Evolutionary conservation across 164 flowering plant genomes (phyloP).

Genomic region (Annona squamosa): DNA sequence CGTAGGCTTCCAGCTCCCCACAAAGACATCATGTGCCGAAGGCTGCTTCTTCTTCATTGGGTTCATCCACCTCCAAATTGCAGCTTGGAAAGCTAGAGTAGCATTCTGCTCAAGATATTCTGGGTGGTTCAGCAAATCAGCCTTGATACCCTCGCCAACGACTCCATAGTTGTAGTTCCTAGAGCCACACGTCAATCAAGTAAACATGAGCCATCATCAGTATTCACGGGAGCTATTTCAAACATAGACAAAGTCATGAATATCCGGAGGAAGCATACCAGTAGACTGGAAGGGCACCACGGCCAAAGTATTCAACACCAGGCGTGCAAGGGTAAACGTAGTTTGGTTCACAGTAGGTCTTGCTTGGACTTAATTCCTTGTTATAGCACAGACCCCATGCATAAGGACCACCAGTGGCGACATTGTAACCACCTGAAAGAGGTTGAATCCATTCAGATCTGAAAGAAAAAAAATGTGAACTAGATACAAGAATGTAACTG

Average conservation of each 20-base stretch:
- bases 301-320: constrained; percentile 84
- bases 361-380: constrained; percentile 79
- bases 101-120: constrained; percentile 86
- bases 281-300: constrained; percentile 88
- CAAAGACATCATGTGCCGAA: constrained; percentile 68
- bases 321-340: constrained; percentile 76
- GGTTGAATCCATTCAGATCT: not conserved
- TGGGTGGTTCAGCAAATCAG: constrained; percentile 65
- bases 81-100: constrained; percentile 75
- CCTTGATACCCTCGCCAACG: constrained; percentile 53
- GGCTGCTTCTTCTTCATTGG: constrained; percentile 62
- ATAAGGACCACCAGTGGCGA: constrained; percentile 77
- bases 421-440: constrained; percentile 71
- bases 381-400: constrained; percentile 97
- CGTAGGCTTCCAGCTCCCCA: constrained; percentile 85
- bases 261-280: constrained; percentile 38
- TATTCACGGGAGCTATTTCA: not conserved
- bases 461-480: not conserved
- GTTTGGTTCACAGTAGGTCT: constrained; percentile 59
- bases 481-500: not conserved
- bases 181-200: not conserved
- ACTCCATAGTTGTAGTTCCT: constrained; percentile 84
- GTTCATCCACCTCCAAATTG: constrained; percentile 74
- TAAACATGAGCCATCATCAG: not conserved
- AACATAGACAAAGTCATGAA: not conserved